These are phyloP conservation scores for Opeltia flavorubescens DNA, from an alignment of 495 filamentous ascomycete species.

Conservation along the genomic window DNA sequence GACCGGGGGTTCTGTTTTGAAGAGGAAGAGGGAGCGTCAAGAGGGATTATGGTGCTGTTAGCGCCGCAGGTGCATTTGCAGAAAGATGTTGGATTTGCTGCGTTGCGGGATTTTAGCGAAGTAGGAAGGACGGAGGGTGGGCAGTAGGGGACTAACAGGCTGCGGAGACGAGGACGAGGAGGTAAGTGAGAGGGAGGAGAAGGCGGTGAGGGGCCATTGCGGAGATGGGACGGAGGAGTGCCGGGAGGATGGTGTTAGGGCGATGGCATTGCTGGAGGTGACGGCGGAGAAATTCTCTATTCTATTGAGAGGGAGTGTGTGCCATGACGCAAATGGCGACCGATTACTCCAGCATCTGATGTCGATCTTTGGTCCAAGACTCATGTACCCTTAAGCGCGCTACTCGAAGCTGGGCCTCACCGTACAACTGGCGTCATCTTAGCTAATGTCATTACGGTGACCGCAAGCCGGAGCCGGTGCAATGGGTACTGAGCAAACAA, in stretches of 20 bases:
- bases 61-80: conserved; percentile 96
- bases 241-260: conserved; percentile 22
- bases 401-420: too few species aligned
- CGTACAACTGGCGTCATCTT: too few species aligned
- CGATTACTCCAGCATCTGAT: too few species aligned
- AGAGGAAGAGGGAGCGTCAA: conserved; percentile 35
- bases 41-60: conserved; percentile 79
- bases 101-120: conserved; percentile 11
- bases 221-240: conserved; percentile 4
- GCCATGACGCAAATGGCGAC: too few species aligned
- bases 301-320: not conserved
- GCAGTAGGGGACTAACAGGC: conserved; percentile 23
- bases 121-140: conserved; percentile 7
- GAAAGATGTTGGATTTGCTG: conserved; percentile 53
- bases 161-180: conserved; percentile 21
- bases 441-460: too few species aligned
- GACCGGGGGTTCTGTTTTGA: conserved; percentile 18
- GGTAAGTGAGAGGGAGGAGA: conserved; percentile 31
- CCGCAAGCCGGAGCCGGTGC: too few species aligned
- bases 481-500: too few species aligned
- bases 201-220: conserved; percentile 31
- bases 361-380: too few species aligned
- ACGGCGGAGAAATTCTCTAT: not conserved
- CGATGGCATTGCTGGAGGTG: conserved; percentile 28
- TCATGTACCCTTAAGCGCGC: too few species aligned